These are phyloP conservation scores for Colletotrichum sp. DNA, from an alignment of 2,329 filamentous ascomycete genomes.

Conservation along the genomic window DNA sequence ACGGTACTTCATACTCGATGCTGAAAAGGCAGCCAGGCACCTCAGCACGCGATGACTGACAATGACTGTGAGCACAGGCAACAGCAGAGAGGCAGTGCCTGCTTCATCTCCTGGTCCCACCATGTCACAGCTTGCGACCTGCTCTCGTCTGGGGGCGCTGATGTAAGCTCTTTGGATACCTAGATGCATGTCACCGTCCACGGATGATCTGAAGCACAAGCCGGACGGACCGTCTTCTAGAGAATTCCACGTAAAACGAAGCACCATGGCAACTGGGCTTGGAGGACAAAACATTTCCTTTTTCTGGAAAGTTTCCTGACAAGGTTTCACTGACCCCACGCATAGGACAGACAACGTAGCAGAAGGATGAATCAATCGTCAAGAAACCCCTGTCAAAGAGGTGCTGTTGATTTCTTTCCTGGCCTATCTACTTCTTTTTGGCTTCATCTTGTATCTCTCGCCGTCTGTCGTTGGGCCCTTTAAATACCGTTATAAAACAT, in stretches of 20 bases:
- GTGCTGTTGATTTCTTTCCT: neutral
- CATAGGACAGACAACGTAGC: neutral
- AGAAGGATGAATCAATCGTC: neutral
- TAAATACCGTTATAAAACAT: slow-evolving; percentile 8
- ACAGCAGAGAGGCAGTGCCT: neutral
- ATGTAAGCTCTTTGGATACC: neutral
- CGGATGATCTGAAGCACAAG: neutral
- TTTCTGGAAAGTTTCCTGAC: neutral
- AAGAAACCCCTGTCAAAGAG: neutral
- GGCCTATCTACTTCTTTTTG: neutral
- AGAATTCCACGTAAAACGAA: neutral
- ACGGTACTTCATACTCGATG: neutral
- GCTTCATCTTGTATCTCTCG: neutral
- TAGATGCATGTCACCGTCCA: too few relatives aligned
- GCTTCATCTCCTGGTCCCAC: neutral
- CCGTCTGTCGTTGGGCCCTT: neutral
- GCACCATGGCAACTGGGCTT: neutral
- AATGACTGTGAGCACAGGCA: neutral
- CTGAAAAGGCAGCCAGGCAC: neutral
- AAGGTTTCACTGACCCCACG: neutral
- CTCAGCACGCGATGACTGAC: neutral
- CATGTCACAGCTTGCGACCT: neutral
- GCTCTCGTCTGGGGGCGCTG: neutral
- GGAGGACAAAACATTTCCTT: neutral
- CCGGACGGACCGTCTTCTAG: neutral